Conservation (phyloP, 176 grass and related monocot species). For the Carex parvula region DNA sequence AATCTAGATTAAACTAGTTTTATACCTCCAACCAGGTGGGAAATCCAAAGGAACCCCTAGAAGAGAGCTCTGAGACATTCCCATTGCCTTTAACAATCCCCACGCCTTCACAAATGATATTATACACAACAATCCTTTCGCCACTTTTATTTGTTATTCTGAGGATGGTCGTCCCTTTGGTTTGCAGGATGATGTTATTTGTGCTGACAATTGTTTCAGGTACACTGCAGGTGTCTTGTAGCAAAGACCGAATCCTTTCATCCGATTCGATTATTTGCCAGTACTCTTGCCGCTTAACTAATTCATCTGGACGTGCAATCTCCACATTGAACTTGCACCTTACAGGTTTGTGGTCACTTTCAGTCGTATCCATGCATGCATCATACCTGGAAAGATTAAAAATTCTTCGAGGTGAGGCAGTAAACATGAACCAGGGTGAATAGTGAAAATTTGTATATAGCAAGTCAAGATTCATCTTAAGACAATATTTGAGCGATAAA, state of each 20-base stretch:
- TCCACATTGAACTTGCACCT: constrained; percentile 89
- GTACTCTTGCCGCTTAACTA: constrained; percentile 77
- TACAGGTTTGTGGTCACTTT: constrained; percentile 97
- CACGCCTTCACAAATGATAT: constrained; percentile 72
- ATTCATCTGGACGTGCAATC: constrained; percentile 78
- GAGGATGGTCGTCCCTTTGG: constrained; percentile 62
- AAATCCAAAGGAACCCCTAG: constrained; percentile 84
- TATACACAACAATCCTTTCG: constrained; percentile 64
- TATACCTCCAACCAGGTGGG: constrained; percentile 92
- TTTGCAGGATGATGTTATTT: constrained; percentile 56
- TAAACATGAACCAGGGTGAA: not conserved
- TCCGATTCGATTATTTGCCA: constrained; percentile 69
- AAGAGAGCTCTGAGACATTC: constrained; percentile 48
- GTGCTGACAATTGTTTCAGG: constrained; percentile 79
- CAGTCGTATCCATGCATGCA: constrained; percentile 85
- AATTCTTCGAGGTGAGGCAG: not conserved
- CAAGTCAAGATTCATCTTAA: constrained; percentile 5
- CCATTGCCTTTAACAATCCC: constrained; percentile 49
- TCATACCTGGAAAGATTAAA: constrained; percentile 64
- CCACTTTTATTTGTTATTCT: constrained; percentile 67
- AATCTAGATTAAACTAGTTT: not conserved
- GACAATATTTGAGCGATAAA: not conserved
- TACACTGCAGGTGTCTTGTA: constrained; percentile 59
- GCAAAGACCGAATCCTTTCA: constrained; percentile 53
- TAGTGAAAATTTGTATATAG: constrained; percentile 29